Evolutionary conservation across 2,329 filamentous ascomycete genomes (phyloP), one percentile per base, ranked within the genome.

Genomic region (Cladosporium halotolerans): DNA sequence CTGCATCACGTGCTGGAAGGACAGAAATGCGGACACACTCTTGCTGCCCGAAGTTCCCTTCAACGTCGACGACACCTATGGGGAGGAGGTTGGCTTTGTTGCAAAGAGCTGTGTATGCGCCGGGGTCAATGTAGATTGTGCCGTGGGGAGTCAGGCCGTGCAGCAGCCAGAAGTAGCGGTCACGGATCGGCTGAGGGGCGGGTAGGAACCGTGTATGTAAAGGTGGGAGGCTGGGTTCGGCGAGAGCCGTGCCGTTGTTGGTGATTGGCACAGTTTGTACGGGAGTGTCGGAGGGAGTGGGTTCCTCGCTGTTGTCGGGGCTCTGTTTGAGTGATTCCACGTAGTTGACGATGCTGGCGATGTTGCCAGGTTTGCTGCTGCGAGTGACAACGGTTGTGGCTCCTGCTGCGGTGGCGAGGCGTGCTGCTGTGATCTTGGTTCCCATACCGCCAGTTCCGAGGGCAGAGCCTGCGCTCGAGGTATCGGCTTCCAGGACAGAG

Each of bases 361-460:
- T 91, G 67, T 97, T 97, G 19, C 89, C 90, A 0, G 93, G 93
- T 58, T 87, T 91, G n/a, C 88, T 93, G 54, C 89, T 95, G 60
- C 87, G 85, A 8, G 93, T 96, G 66, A 99, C 97, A 66, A 99
- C 82, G 3, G 93, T 97, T 1, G 90, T 97, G 34, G 97, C 92
- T 43, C 93, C 93, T 10, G 90, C 93, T 34, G 91, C 93, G 6
- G 91, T 96, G 33, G 92, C 93, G 38, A 99, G 79, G 51, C 88
- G 83, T 23, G 93, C 93, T 50, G 93, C 93, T 23, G 95, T 85
- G 62, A 99, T 96, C 74, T 99, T 99, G 55, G 93, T 99, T 58
- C 86, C 85, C 93, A 99, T 99, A 42, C 93, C 93, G 16, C 93
- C 93, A 2, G 93, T 99, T 18, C 93, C 93, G 13, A 99, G 74